Evolutionary conservation across 805 yeast species (phyloP).

Genomic region (Kazachstania taianensis): DNA sequence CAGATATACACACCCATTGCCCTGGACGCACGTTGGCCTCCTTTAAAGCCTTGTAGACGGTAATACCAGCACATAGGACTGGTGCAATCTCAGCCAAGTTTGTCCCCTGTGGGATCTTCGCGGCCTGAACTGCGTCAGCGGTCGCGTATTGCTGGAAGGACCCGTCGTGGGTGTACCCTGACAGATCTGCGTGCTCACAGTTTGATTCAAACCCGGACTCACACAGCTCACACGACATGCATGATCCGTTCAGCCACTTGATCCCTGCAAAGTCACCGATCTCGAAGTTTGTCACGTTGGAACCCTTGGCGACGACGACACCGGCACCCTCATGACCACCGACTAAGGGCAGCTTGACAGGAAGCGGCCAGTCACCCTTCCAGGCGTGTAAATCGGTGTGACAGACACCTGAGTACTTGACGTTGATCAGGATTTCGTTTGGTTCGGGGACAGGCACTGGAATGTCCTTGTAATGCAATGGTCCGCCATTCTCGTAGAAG

Average conservation of each 20-base stretch:
- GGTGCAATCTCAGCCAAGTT: conserved; percentile 67
- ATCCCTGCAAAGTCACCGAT: conserved; percentile 55
- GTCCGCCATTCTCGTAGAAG: conserved; percentile 42
- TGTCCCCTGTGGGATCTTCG: conserved; percentile 59
- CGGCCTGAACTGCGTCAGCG: conserved; percentile 80
- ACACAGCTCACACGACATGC: conserved; percentile 51
- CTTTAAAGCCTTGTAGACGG: conserved; percentile 52
- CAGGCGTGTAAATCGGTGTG: conserved; percentile 60
- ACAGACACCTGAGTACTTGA: conserved; percentile 57
- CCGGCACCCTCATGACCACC: conserved; percentile 69
- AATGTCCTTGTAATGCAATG: conserved; percentile 40
- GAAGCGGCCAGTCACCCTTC: conserved; percentile 60
- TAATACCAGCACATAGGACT: conserved; percentile 52
- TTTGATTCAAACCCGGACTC: conserved; percentile 42
- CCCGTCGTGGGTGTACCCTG: conserved; percentile 54
- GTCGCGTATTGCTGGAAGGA: conserved; percentile 84
- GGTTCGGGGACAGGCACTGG: conserved; percentile 50
- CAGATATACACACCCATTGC: conserved; percentile 50
- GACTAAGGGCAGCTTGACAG: conserved; percentile 46
- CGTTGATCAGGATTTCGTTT: conserved; percentile 46
- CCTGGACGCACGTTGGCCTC: conserved; percentile 41
- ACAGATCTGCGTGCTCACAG: conserved; percentile 41
- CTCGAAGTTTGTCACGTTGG: conserved; percentile 44
- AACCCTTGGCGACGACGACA: conserved; percentile 49
- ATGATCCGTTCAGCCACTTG: conserved; percentile 57